Percentiles rank a stretch among this genome's conserved stretches.
phyloP scores from a whole-genome alignment of 352 stramenopile species.

The Blastocystis sp. region DNA sequence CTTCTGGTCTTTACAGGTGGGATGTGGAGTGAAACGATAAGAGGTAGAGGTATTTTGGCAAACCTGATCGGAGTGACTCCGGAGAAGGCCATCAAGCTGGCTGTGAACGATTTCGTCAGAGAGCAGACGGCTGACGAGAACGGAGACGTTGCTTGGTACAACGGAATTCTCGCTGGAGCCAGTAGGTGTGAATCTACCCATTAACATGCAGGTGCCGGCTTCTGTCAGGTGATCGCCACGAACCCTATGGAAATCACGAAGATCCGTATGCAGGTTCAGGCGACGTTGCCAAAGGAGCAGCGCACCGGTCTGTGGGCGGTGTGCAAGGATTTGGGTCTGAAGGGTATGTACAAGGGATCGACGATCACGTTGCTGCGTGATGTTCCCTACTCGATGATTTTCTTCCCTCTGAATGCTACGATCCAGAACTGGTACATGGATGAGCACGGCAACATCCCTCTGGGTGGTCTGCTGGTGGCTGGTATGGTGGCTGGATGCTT shows the following conservation, averaged over 20 bases:
- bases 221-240: constrained; percentile 72
- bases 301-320: constrained; percentile 58
- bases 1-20: constrained; percentile 66
- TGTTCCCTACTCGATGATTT: constrained; percentile 79
- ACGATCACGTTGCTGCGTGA: constrained; percentile 76
- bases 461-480: constrained; percentile 65
- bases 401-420: constrained; percentile 77
- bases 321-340: constrained; percentile 65
- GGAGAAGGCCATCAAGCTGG: constrained; percentile 79
- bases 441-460: constrained; percentile 64
- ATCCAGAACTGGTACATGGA: constrained; percentile 65
- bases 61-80: constrained; percentile 73
- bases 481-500: constrained; percentile 66
- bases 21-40: not conserved
- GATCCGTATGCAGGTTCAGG: constrained; percentile 77
- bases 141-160: constrained; percentile 65
- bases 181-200: constrained; percentile 2
- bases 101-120: constrained; percentile 77
- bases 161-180: constrained; percentile 68
- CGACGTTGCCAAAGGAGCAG: constrained; percentile 66
- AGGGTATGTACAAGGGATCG: constrained; percentile 73
- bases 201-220: constrained; percentile 63
- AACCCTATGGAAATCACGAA: constrained; percentile 82
- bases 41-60: constrained; percentile 64
- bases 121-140: constrained; percentile 67